Evolutionary conservation across 2,329 filamentous ascomycete genomes (phyloP).

Genomic region (Claviceps spartinae): DNA sequence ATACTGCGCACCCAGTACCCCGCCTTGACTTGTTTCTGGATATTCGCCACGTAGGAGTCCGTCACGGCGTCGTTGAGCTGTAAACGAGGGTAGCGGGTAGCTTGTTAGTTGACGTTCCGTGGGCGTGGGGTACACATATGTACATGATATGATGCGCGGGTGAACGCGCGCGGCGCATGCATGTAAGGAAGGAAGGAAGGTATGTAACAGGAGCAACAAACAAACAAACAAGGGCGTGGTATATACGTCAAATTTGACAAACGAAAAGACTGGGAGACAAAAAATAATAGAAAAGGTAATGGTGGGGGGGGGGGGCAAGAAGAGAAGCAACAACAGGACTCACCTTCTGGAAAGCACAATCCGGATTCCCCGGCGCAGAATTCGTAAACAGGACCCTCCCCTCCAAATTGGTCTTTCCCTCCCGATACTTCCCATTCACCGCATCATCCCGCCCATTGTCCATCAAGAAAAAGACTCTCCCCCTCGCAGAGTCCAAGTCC

Average conservation of each 20-base stretch:
- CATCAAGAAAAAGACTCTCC: conserved; percentile 35
- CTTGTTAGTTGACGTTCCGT: background rate
- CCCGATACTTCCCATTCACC: conserved; percentile 25
- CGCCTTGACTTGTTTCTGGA: conserved; percentile 29
- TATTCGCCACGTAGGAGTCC: conserved; percentile 22
- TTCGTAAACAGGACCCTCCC: conserved; percentile 36
- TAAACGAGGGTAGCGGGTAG: background rate
- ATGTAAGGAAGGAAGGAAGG: no score
- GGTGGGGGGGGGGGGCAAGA: no score
- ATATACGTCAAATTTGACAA: no score
- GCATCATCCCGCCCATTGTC: conserved; percentile 30
- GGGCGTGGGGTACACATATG: background rate
- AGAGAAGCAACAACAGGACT: background rate
- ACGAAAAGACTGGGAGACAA: background rate
- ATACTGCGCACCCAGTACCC: conserved; percentile 36
- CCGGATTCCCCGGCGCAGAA: conserved; percentile 26
- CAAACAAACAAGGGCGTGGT: no score
- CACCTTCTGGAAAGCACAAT: conserved; percentile 33
- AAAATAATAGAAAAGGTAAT: background rate
- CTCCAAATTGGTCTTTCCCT: conserved; percentile 20
- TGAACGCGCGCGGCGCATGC: no score
- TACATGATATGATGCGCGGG: no score
- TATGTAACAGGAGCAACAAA: no score
- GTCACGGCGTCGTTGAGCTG: conserved; percentile 29
- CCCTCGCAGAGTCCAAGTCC: conserved; percentile 27